Base-by-base conservation (phyloP, 2,329 filamentous ascomycete species). In the Aspergillus terreus region DNA sequence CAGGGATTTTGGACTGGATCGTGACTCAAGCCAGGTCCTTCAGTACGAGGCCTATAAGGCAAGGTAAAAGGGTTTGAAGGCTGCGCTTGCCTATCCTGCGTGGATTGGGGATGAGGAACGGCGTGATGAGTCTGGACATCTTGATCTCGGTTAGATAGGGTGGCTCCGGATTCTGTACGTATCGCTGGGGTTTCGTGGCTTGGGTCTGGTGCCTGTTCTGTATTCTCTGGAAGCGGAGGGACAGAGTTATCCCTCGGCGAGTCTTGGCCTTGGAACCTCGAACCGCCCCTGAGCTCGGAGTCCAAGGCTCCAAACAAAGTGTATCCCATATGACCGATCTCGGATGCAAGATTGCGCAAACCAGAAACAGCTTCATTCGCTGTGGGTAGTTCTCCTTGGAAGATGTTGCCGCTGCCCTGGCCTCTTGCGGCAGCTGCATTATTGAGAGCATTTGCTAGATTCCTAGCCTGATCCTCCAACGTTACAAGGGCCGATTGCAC, bases 271-370 rank as follows among this genome's bases (percentile, higher is more conserved):
- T 51, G 42, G n/a, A 40, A 30, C n/a, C 41, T 50, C 1, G 57
- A 52, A 4, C 27, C 48, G 51, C 60, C 61, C 19, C 63, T 60
- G 46, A 71, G 63, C 44, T 71, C 69, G 12, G 59, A 53, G 50
- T 72, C 68, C 44, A 74, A 71, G 1, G 68, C 62, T 6, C 68
- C 55, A 48, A 71, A 70, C 15, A 75, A 54, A 7, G 69, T 69
- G 44, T 65, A 63, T 4, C 71, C 66, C 46, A 72, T 65, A 42
- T 73, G 61, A 43, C 71, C 70, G 42, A 76, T 57, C 44, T 75
- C 72, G n/a, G 62, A 59, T 4, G 73, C 68, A 57, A 78, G 67
- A 47, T 57, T 64, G 46, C 68, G 71, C 33, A 78, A 61, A 23
- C 68, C 64, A 32, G 67, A 63, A 6, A 72, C 63, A 12, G 73